Conservation (phyloP, 495 filamentous ascomycete species). For the Penicillium diatomitis region DNA sequence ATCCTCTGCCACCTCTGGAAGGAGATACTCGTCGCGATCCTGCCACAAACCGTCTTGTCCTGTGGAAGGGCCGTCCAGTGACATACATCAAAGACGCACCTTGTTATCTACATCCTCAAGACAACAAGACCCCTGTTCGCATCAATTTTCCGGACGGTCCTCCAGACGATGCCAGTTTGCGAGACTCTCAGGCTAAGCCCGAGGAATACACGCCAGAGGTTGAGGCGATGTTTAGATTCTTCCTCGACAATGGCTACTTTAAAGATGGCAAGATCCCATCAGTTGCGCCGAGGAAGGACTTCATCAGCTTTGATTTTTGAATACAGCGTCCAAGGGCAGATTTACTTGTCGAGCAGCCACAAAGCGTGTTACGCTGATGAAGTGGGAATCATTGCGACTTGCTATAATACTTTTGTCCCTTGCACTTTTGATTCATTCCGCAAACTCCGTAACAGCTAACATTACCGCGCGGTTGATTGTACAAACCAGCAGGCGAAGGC, state of each 20-base stretch:
- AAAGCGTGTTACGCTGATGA: too few species aligned
- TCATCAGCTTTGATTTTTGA: conserved; percentile 61
- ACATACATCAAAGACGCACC: conserved; percentile 41
- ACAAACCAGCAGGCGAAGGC: too few species aligned
- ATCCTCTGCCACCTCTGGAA: conserved; percentile 27
- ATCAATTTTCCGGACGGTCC: conserved; percentile 66
- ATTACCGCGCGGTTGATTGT: too few species aligned
- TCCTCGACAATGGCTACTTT: conserved; percentile 54
- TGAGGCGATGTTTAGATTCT: conserved; percentile 48
- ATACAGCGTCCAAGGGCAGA: too few species aligned
- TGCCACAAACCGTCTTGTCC: conserved; percentile 25
- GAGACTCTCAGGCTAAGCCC: conserved; percentile 28
- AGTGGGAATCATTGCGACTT: too few species aligned
- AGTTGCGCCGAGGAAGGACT: conserved; percentile 64
- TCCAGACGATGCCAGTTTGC: conserved; percentile 40
- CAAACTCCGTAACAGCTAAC: too few species aligned
- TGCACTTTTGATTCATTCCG: too few species aligned
- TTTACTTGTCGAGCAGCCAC: too few species aligned
- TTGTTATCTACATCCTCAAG: conserved; percentile 41
- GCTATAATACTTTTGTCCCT: too few species aligned
- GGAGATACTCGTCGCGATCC: conserved; percentile 32
- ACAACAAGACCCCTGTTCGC: conserved; percentile 39
- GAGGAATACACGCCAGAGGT: conserved; percentile 39
- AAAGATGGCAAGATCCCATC: conserved; percentile 55
- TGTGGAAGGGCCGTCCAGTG: conserved; percentile 49